Conservation (phyloP, 257 asterid species). For the Lantana camara region DNA sequence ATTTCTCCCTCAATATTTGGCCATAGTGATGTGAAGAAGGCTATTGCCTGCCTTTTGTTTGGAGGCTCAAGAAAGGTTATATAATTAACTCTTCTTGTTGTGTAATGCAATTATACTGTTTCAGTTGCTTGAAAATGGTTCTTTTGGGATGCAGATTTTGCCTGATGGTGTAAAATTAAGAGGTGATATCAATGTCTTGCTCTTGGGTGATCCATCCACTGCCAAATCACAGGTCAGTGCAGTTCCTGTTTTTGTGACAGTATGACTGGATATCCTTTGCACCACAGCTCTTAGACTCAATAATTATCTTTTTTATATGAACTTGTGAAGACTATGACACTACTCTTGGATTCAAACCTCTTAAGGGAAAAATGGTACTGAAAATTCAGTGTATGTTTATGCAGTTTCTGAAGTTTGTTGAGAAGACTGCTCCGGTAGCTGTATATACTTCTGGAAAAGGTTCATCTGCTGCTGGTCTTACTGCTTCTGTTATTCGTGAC, state of each 20-base stretch:
- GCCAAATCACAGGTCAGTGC: conserved; percentile 93
- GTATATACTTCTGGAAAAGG: conserved; percentile 99
- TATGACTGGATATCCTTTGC: background rate
- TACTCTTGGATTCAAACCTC: background rate
- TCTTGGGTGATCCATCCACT: conserved; percentile 98
- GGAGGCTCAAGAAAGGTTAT: conserved; percentile 98
- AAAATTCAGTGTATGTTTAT: conserved; percentile 11
- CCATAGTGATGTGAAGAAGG: conserved; percentile 89
- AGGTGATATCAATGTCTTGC: conserved; percentile 96
- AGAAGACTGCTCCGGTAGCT: conserved; percentile 97
- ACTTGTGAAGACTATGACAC: background rate
- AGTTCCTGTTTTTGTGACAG: background rate
- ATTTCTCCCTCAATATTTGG: conserved; percentile 98
- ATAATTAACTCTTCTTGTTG: conserved; percentile 10
- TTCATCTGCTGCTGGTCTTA: conserved; percentile 99
- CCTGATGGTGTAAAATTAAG: conserved; percentile 98
- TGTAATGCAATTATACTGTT: conserved; percentile 12
- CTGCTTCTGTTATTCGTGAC: conserved; percentile 97
- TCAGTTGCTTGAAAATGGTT: conserved; percentile 18
- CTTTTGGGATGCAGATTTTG: conserved; percentile 53
- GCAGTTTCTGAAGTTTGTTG: conserved; percentile 98
- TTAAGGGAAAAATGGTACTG: background rate
- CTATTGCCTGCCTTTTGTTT: conserved; percentile 92
- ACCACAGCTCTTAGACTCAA: background rate
- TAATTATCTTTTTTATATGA: background rate